Evolutionary conservation across 192 early-diverging fungal genomes (phyloP).

Genomic region (Powellomyces hirtus): DNA sequence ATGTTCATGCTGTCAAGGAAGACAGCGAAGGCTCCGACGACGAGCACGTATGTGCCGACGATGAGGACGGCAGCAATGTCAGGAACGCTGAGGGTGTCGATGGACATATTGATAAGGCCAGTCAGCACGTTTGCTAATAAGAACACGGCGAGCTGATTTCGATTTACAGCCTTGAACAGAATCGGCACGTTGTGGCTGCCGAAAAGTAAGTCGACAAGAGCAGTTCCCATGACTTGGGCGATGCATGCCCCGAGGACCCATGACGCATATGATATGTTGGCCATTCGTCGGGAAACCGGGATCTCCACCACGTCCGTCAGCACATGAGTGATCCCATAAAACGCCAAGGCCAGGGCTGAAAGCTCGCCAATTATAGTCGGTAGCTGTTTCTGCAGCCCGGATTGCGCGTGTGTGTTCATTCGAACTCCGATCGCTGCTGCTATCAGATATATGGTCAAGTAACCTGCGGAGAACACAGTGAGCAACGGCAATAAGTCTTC

Average conservation of each 20-base stretch:
- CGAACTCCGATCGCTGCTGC: conserved; percentile 70
- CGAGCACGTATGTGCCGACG: conserved; percentile 23
- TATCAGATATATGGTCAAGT: conserved; percentile 76
- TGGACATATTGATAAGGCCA: conserved; percentile 75
- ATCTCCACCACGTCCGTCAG: conserved; percentile 53
- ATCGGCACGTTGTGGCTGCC: background rate
- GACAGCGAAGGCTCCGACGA: conserved; percentile 18
- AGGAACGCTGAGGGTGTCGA: conserved; percentile 72
- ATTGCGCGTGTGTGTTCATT: conserved; percentile 46
- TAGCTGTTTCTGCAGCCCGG: conserved; percentile 38
- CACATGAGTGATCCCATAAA: conserved; percentile 26
- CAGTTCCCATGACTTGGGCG: conserved; percentile 55
- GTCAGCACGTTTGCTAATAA: conserved; percentile 86
- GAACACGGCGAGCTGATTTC: conserved; percentile 81
- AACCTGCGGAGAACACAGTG: conserved; percentile 49
- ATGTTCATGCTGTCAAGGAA: conserved; percentile 19
- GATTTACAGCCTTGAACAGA: conserved; percentile 65
- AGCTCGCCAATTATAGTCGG: conserved; percentile 44
- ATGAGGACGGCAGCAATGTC: conserved; percentile 17
- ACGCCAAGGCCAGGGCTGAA: conserved; percentile 37
- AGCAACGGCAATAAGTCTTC: background rate
- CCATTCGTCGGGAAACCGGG: conserved; percentile 66
- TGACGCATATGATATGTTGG: conserved; percentile 73
- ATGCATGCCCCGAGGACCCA: conserved; percentile 77
- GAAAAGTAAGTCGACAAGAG: conserved; percentile 53